These are phyloP conservation scores for Aspergillus cejpii DNA, from an alignment of 2,329 filamentous ascomycete genomes.

Conservation along the genomic window DNA sequence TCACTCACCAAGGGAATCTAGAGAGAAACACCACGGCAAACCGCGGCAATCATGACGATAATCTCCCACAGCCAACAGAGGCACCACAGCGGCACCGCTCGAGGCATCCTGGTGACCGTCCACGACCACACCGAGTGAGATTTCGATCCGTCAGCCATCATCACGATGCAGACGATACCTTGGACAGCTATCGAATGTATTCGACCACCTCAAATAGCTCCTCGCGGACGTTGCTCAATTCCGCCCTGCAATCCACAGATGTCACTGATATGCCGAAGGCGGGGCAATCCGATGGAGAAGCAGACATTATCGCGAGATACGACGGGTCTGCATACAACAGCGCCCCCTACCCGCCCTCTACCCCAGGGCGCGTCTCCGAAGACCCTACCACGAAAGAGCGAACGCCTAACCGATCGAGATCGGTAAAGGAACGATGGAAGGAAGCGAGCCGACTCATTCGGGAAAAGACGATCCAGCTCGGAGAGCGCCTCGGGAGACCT, in stretches of 20 bases:
- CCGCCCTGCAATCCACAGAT: neutral
- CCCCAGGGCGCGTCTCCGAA: neutral
- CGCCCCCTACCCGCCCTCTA: neutral
- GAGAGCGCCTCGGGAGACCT: slow-evolving; percentile 28
- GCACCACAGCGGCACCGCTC: neutral
- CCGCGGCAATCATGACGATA: neutral
- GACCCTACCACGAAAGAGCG: neutral
- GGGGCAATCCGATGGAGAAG: neutral
- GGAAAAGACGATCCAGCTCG: slow-evolving; percentile 24
- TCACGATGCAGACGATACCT: slow-evolving; percentile 3
- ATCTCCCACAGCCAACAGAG: neutral
- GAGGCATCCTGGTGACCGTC: neutral
- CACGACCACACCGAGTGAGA: slow-evolving; percentile 14
- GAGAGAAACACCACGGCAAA: neutral
- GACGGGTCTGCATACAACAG: neutral
- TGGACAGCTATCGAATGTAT: neutral
- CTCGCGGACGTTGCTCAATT: neutral
- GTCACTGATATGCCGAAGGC: slow-evolving; percentile 1
- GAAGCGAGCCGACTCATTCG: slow-evolving; percentile 27
- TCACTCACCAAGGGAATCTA: neutral
- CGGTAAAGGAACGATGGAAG: slow-evolving; percentile 22
- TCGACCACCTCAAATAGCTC: neutral
- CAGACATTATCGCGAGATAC: neutral
- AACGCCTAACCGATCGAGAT: slow-evolving; percentile 11
- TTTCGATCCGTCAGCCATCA: slow-evolving; percentile 17